Evolutionary conservation across 2,329 filamentous ascomycete genomes (phyloP).

Genomic region (Cladosporium austrohemisphaericum): DNA sequence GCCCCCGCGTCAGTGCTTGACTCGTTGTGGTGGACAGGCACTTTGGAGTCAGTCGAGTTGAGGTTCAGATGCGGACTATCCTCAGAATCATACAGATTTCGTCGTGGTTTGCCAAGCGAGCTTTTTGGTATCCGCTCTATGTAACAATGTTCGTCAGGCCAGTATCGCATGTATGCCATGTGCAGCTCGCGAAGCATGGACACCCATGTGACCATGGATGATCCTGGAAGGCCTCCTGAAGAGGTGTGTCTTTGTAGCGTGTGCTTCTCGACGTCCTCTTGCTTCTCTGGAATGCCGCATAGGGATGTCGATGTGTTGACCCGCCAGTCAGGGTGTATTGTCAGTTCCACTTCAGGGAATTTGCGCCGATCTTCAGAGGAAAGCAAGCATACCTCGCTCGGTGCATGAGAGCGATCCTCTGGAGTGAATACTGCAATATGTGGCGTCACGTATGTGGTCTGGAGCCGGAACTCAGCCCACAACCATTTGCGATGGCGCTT

Average conservation of each 20-base stretch:
- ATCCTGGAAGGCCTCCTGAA: too few relatives aligned
- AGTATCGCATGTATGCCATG: slow-evolving; percentile 3
- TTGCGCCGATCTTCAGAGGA: background rate
- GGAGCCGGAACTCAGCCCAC: slow-evolving; percentile 35
- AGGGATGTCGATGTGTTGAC: background rate
- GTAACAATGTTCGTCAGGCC: background rate
- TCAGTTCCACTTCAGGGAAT: background rate
- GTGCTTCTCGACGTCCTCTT: background rate
- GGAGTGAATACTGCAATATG: slow-evolving; percentile 25
- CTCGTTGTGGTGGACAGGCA: background rate
- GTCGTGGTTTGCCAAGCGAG: too few relatives aligned
- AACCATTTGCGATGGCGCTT: slow-evolving; percentile 30
- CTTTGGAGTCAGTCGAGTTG: background rate
- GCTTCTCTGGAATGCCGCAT: background rate
- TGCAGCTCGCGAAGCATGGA: slow-evolving; percentile 1
- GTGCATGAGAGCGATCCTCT: background rate
- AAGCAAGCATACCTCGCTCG: background rate
- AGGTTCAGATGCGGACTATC: background rate
- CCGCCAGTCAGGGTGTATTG: background rate
- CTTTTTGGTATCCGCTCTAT: too few relatives aligned
- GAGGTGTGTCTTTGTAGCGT: background rate
- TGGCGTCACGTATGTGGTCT: slow-evolving; percentile 37
- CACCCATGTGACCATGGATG: background rate
- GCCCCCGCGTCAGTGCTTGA: slow-evolving; percentile 22
- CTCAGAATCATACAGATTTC: background rate